Evolutionary conservation across 2,329 filamentous ascomycete species (phyloP), one percentile per base, ranked within the genome.

Genomic region (Aureobasidium sp.): DNA sequence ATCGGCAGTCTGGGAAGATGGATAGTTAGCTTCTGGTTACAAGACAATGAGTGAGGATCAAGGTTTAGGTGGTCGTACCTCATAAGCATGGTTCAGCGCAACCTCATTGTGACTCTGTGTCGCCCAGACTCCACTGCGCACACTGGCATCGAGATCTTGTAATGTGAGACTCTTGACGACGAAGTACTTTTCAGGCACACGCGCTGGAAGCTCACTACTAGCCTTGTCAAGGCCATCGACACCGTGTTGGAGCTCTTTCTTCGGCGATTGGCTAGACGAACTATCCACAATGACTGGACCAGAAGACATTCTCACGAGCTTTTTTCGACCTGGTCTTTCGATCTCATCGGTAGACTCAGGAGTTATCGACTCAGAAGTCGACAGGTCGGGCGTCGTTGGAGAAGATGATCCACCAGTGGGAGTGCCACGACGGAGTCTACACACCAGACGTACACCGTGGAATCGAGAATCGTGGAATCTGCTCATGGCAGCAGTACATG

Each of bases 101-200:
- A 91, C 86, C 76, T 98, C 95, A 66, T 98, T 98, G 75, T 98
- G 95, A 10, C 92, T 90, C 75, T 98, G 95, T 0, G 95, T 98
- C 2, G 95, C 94, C 95, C 95, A 98, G 0, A 95, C 91, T 0
- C 93, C 92, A 60, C 93, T 98, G 58, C 87, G 85, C n/a, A 96
- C 91, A 76, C 95, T 98, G 11, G 93, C 82, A 67, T 98, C 94
- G 31, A 98, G 83, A 76, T 98, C 95, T 74, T 97, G 94, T 11
- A 95, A 84, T 0, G 95, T 98, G 64, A 98, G 81, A 75, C 95
- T 98, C 79, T 98, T 98, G 53, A 98, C 86, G 66, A 98, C 90
- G 73, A 98, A 98, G 76, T 93, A 98, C 71, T 91, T 92, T 70
- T 96, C 94, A 66, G 87, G 87, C 23, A 85, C 80, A n/a, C 47